These are phyloP conservation scores for Psilocybe azurescens DNA, from an alignment of 768 basidiomycete genomes.

Conservation along the genomic window DNA sequence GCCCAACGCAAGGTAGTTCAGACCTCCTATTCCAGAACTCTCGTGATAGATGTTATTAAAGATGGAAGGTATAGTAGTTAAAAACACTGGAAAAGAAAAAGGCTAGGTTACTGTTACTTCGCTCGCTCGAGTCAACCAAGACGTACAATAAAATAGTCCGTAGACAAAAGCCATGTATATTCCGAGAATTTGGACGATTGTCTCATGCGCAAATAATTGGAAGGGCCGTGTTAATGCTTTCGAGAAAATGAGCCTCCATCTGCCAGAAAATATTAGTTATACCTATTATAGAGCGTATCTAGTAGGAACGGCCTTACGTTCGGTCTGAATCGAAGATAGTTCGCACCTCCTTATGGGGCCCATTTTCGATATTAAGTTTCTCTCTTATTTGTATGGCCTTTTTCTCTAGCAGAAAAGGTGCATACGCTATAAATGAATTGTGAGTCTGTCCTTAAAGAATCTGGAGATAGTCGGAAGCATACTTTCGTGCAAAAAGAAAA, in stretches of 20 bases:
- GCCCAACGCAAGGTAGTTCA: constrained; percentile 77
- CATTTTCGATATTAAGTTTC: constrained; percentile 55
- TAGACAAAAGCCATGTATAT: constrained; percentile 75
- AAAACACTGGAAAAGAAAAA: constrained; percentile 50
- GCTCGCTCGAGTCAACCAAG: neutral
- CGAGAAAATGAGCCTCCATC: neutral
- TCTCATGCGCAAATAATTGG: constrained; percentile 58
- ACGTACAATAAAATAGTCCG: constrained; percentile 57
- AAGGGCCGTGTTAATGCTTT: neutral
- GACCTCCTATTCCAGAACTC: constrained; percentile 59
- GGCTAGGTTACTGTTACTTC: too few species aligned
- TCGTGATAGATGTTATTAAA: constrained; percentile 61
- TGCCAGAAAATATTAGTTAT: neutral
- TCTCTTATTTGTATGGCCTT: constrained; percentile 56
- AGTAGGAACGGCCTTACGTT: neutral
- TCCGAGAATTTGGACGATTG: constrained; percentile 72
- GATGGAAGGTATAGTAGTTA: constrained; percentile 68
- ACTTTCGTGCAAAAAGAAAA: constrained; percentile 71
- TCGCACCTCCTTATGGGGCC: constrained; percentile 36
- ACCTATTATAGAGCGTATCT: constrained; percentile 12
- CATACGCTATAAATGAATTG: constrained; percentile 41
- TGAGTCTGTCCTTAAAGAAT: too few species aligned
- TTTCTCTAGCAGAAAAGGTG: constrained; percentile 49
- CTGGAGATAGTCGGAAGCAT: constrained; percentile 20
- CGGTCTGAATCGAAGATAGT: constrained; percentile 58